Evolutionary conservation across 352 stramenopile species (phyloP).

Genomic region (Phytophthora cryptogea): DNA sequence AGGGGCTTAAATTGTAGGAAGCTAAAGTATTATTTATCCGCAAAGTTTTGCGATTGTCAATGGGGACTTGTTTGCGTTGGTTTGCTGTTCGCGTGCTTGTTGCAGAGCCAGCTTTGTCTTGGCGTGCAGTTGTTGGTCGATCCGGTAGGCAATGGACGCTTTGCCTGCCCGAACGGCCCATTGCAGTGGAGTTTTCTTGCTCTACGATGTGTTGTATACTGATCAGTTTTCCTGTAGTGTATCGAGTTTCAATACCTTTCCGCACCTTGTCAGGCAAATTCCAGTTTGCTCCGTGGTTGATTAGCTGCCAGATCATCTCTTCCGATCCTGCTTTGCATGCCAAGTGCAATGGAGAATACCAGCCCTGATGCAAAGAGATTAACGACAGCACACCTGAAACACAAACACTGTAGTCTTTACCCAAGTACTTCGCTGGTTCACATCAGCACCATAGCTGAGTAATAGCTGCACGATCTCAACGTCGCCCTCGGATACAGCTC

Average conservation of each 20-base stretch:
- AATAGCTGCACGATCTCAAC: slow-evolving; percentile 51
- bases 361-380: slow-evolving; percentile 42
- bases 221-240: background rate
- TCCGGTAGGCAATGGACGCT: slow-evolving; percentile 69
- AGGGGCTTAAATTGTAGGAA: slow-evolving; percentile 27
- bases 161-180: slow-evolving; percentile 73
- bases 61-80: slow-evolving; percentile 19
- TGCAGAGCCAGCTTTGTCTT: slow-evolving; percentile 40
- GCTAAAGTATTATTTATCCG: slow-evolving; percentile 58
- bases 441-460: slow-evolving; percentile 47
- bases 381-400: background rate
- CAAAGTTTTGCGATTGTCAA: slow-evolving; percentile 44
- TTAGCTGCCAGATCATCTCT: slow-evolving; percentile 61
- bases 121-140: slow-evolving; percentile 75
- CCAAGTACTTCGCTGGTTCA: slow-evolving; percentile 69
- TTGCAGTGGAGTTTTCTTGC: slow-evolving; percentile 71
- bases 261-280: slow-evolving; percentile 55
- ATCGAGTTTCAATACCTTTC: background rate
- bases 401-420: slow-evolving; percentile 23
- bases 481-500: slow-evolving; percentile 54
- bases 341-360: slow-evolving; percentile 80
- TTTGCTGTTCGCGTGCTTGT: slow-evolving; percentile 31
- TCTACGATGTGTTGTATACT: slow-evolving; percentile 12
- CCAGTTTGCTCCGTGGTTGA: slow-evolving; percentile 69
- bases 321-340: slow-evolving; percentile 73